phyloP scores from a whole-genome alignment of 1,139 yeast species.

The Yamadazyma conglobata region DNA sequence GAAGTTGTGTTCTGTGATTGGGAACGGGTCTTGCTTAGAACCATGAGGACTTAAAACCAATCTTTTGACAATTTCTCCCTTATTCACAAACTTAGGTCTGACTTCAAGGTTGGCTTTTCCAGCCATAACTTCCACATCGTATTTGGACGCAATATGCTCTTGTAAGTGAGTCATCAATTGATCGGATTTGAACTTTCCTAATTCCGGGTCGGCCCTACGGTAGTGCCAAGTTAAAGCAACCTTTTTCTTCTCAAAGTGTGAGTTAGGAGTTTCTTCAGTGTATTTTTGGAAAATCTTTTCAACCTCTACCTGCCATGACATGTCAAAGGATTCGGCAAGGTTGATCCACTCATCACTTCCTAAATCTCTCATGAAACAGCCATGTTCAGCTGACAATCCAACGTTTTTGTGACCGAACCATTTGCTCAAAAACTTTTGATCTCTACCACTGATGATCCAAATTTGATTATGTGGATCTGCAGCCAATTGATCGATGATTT shows the following conservation, averaged over 20 bases:
- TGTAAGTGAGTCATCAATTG: constrained; percentile 65
- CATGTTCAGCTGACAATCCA: constrained; percentile 95
- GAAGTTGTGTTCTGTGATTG: constrained; percentile 20
- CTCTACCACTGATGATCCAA: constrained; percentile 97
- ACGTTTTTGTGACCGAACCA: constrained; percentile 77
- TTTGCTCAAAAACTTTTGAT: constrained; percentile 80
- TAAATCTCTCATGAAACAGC: constrained; percentile 83
- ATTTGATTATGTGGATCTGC: constrained; percentile 80
- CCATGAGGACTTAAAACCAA: constrained; percentile 66
- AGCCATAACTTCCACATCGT: constrained; percentile 93
- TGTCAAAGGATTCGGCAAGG: constrained; percentile 76
- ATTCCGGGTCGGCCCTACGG: constrained; percentile 88
- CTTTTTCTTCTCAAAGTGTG: constrained; percentile 80
- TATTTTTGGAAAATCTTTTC: constrained; percentile 67
- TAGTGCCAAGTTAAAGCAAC: constrained; percentile 99
- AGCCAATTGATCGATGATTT: constrained; percentile 56
- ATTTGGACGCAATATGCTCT: constrained; percentile 56
- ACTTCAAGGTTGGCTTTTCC: constrained; percentile 93
- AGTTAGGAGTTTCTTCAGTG: constrained; percentile 88
- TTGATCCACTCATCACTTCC: constrained; percentile 71
- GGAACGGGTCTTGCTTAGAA: constrained; percentile 34
- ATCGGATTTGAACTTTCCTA: constrained; percentile 82
- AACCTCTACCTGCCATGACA: constrained; percentile 91
- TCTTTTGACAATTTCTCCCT: constrained; percentile 91
- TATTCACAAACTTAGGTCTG: constrained; percentile 88